These are phyloP conservation scores for Ustulina deusta DNA, from an alignment of 2,329 filamentous ascomycete genomes.

Conservation along the genomic window DNA sequence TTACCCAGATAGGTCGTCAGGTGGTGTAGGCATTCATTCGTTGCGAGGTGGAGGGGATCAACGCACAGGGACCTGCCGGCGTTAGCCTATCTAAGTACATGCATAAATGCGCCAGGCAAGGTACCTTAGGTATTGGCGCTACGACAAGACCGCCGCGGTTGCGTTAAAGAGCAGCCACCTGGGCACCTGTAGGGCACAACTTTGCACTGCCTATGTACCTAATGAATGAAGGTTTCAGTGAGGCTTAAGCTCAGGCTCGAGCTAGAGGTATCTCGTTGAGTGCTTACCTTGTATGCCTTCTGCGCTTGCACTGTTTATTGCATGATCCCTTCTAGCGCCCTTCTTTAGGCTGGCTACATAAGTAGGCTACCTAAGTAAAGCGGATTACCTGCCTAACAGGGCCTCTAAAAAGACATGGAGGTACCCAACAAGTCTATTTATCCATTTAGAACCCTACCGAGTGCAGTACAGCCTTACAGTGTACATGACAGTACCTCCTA, in stretches of 20 bases:
- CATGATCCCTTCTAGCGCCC: neutral
- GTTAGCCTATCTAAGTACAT: neutral
- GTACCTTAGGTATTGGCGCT: neutral
- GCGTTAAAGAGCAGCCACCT: no score
- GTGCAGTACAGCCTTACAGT: neutral
- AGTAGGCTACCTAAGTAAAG: neutral
- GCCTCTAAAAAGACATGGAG: neutral
- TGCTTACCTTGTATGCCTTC: no score
- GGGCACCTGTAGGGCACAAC: no score
- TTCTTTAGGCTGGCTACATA: neutral
- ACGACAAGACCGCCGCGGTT: no score
- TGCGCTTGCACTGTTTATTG: neutral
- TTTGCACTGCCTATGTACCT: no score
- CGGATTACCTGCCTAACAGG: neutral
- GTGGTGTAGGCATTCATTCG: neutral
- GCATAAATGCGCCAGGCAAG: neutral
- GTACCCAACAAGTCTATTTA: neutral
- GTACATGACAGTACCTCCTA: neutral
- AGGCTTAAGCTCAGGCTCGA: constrained; percentile 3
- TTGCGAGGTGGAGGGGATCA: neutral
- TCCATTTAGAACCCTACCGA: neutral
- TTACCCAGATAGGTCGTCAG: neutral
- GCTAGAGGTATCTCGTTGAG: no score
- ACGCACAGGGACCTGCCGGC: no score
- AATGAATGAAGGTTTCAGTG: neutral